phyloP scores from a whole-genome alignment of 2,329 filamentous ascomycete species.

The Xylariaceae sp. region DNA sequence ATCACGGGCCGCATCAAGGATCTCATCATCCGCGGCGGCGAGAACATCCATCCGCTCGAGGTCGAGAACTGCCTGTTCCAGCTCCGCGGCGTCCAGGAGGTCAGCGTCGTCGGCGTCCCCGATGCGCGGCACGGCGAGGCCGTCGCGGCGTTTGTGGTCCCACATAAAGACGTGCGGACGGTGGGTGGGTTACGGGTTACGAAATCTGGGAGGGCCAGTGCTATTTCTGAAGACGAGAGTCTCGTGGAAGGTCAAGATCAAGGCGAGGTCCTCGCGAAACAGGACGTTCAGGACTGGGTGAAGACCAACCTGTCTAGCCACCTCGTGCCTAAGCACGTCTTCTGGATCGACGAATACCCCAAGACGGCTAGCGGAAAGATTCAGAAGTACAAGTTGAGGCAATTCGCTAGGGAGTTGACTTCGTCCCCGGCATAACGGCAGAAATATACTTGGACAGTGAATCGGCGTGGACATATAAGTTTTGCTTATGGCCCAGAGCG shows the following conservation, averaged over 20 bases:
- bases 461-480: too few relatives aligned
- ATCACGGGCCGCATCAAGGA: slow-evolving; percentile 96
- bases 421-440: not conserved
- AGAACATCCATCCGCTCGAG: slow-evolving; percentile 95
- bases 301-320: slow-evolving; percentile 70
- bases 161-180: slow-evolving; percentile 48
- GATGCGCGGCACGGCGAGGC: slow-evolving; percentile 86
- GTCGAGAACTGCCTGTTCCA: slow-evolving; percentile 86
- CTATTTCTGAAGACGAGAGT: slow-evolving; percentile 6
- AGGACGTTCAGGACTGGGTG: slow-evolving; percentile 76
- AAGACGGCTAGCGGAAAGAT: slow-evolving; percentile 98
- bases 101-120: slow-evolving; percentile 81
- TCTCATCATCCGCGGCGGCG: slow-evolving; percentile 90
- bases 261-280: slow-evolving; percentile 53
- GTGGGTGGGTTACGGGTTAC: slow-evolving; percentile 34
- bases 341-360: slow-evolving; percentile 83
- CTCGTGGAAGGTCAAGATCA: slow-evolving; percentile 26
- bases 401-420: slow-evolving; percentile 58
- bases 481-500: too few relatives aligned
- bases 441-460: too few relatives aligned
- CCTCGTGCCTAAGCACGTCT: slow-evolving; percentile 88
- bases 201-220: slow-evolving; percentile 29
- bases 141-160: slow-evolving; percentile 82
- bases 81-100: slow-evolving; percentile 71
- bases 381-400: slow-evolving; percentile 87